Evolutionary conservation across 1,284 basidiomycete genomes (phyloP).

Genomic region (Marasmius oreades): DNA sequence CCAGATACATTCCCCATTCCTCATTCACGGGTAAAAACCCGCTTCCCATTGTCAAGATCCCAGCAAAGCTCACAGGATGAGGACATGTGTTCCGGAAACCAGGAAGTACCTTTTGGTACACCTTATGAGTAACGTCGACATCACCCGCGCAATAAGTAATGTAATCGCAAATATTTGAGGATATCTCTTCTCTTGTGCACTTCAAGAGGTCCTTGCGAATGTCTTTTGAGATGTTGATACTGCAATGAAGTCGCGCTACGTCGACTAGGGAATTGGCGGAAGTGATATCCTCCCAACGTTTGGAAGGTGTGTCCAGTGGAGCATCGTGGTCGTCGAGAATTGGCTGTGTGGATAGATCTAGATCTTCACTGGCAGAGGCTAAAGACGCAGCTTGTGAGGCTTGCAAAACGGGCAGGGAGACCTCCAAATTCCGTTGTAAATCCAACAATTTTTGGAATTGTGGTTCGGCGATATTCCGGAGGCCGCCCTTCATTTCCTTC

Average conservation of each 20-base stretch:
- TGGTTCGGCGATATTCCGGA: slow-evolving; percentile 29
- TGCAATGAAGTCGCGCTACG: slow-evolving; percentile 89
- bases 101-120: slow-evolving; percentile 82
- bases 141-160: slow-evolving; percentile 89
- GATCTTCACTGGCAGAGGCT: slow-evolving; percentile 16
- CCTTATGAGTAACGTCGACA: slow-evolving; percentile 81
- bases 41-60: slow-evolving; percentile 89
- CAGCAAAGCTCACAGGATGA: slow-evolving; percentile 91
- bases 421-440: slow-evolving; percentile 44
- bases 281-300: slow-evolving; percentile 91
- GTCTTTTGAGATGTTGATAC: slow-evolving; percentile 78
- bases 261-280: slow-evolving; percentile 91
- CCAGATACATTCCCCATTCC: slow-evolving; percentile 83
- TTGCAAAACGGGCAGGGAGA: slow-evolving; percentile 24
- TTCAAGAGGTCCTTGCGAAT: slow-evolving; percentile 79
- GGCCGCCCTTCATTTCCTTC: slow-evolving; percentile 20
- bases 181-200: slow-evolving; percentile 60
- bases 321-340: slow-evolving; percentile 35
- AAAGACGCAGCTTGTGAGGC: slow-evolving; percentile 16
- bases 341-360: background rate
- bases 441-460: slow-evolving; percentile 38
- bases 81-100: slow-evolving; percentile 84
- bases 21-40: slow-evolving; percentile 90
- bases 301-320: slow-evolving; percentile 36
- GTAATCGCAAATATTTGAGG: slow-evolving; percentile 68